These are phyloP conservation scores for Fusarium citri DNA, from an alignment of 2,329 filamentous ascomycete species.

Conservation along the genomic window DNA sequence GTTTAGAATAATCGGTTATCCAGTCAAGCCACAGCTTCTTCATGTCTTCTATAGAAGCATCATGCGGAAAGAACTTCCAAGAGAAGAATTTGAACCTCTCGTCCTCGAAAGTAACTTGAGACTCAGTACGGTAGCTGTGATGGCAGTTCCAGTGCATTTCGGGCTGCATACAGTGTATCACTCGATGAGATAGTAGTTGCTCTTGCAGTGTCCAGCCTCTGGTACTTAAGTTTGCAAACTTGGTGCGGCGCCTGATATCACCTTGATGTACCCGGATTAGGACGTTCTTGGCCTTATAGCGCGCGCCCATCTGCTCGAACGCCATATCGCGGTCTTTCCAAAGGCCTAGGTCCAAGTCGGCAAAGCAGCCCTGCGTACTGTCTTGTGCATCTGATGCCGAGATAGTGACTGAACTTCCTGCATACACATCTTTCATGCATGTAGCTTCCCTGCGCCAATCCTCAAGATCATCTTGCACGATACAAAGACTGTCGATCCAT, in stretches of 20 bases:
- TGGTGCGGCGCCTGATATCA: not conserved
- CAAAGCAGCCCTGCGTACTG: slow-evolving; percentile 7
- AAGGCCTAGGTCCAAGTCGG: not conserved
- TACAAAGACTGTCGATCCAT: slow-evolving; percentile 34
- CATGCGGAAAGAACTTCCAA: not conserved
- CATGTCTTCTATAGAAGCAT: not conserved
- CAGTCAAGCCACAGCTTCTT: slow-evolving; percentile 5
- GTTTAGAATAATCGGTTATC: slow-evolving; percentile 14
- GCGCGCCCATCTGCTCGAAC: not conserved
- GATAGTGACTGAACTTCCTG: slow-evolving; percentile 7
- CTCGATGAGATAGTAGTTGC: slow-evolving; percentile 6
- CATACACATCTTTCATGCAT: slow-evolving; percentile 4
- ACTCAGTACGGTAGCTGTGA: not conserved
- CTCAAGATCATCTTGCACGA: slow-evolving; percentile 27
- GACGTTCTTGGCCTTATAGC: not conserved
- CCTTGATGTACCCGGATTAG: not conserved
- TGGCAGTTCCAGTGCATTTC: slow-evolving; percentile 25
- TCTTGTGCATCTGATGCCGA: slow-evolving; percentile 16
- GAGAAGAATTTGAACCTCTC: not conserved
- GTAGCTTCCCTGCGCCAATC: slow-evolving; percentile 20
- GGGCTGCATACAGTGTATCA: slow-evolving; percentile 14
- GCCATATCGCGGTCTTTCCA: not conserved
- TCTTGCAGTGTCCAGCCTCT: slow-evolving; percentile 13
- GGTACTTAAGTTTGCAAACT: slow-evolving; percentile 1
- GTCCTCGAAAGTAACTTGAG: not conserved